Evolutionary conservation across 345 rosid genomes (phyloP), one percentile per base, ranked within the genome.

Genomic region (Lumnitzera racemosa): DNA sequence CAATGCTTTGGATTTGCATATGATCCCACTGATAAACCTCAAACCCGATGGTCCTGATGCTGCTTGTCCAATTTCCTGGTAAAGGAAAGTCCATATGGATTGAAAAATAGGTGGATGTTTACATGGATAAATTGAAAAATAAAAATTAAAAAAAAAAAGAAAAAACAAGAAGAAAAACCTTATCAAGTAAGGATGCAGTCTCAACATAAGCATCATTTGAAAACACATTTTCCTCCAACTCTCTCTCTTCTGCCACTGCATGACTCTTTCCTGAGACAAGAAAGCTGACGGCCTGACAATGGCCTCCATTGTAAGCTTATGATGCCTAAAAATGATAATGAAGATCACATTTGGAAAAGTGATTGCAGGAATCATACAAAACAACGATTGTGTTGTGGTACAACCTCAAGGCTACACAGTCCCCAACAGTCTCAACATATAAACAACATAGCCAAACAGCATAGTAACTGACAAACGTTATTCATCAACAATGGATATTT

Each of bases 21-120:
- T 73, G 56, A 92, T 92, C 57, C 98, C 96, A 57, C 95, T 81
- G 69, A 92, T 82, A 77, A 83, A 92, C 72, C 90, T 83, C 74
- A 92, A 73, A 70, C 97, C 90, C 53, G 97, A 78, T 61, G 81
- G 96, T 61, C 75, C 81, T 48, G 89, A 80, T 61, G 80, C 74
- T 57, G 67, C 84, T 61, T 83, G 73, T 63, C 79, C 64, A 82
- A 86, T 70, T 67, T 85, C 90, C 98, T 92, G 49, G 55, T 47
- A 76, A 59, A 64, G 61, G 66, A 76, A 36, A 64, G 3, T 66
- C 46, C 25, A 56, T 31, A 63, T 56, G 63, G 59, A 74, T 20
- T 57, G 27, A 61, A 36, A 36, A 4, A 36, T 9, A 36, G 9
- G 43, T 36, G 43, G 43, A 36, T 36, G 43, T 36, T 36, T 36